Evolutionary conservation across 805 yeast genomes (phyloP).

Genomic region (Schwanniomyces pseudopolymorphus): DNA sequence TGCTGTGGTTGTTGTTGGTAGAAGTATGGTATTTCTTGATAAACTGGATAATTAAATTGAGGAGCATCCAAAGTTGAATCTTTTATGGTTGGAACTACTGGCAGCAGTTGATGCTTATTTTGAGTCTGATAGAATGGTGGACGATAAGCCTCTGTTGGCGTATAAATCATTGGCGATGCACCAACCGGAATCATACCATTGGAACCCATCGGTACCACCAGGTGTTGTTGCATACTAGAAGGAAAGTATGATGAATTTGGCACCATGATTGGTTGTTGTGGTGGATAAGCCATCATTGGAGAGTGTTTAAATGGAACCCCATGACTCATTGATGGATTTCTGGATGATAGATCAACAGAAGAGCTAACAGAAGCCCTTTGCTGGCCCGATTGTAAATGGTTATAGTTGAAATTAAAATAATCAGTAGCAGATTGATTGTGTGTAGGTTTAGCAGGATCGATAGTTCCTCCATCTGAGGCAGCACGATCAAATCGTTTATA

Average conservation of each 20-base stretch:
- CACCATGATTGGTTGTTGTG: background rate
- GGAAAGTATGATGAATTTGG: background rate
- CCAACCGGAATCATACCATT: background rate
- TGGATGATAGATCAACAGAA: slow-evolving; percentile 6
- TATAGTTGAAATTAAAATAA: background rate
- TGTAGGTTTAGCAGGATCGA: background rate
- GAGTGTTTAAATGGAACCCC: slow-evolving; percentile 2
- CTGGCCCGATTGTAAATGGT: background rate
- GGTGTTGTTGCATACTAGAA: background rate
- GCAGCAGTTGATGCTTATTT: slow-evolving; percentile 7
- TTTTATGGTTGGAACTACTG: background rate
- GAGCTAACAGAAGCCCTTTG: slow-evolving; percentile 7
- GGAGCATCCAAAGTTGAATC: background rate
- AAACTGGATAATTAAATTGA: background rate
- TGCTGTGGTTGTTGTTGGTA: slow-evolving; percentile 3
- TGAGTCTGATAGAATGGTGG: slow-evolving; percentile 5
- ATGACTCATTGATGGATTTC: slow-evolving; percentile 6
- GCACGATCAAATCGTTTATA: background rate
- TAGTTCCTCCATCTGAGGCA: background rate
- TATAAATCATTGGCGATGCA: slow-evolving; percentile 2
- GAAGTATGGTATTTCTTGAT: slow-evolving; percentile 2
- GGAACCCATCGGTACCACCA: background rate
- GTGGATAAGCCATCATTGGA: slow-evolving; percentile 1
- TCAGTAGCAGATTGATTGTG: background rate
- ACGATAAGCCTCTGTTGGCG: slow-evolving; percentile 4